These are phyloP conservation scores for Ceriops zippeliana DNA, from an alignment of 345 rosid genomes.

Conservation along the genomic window DNA sequence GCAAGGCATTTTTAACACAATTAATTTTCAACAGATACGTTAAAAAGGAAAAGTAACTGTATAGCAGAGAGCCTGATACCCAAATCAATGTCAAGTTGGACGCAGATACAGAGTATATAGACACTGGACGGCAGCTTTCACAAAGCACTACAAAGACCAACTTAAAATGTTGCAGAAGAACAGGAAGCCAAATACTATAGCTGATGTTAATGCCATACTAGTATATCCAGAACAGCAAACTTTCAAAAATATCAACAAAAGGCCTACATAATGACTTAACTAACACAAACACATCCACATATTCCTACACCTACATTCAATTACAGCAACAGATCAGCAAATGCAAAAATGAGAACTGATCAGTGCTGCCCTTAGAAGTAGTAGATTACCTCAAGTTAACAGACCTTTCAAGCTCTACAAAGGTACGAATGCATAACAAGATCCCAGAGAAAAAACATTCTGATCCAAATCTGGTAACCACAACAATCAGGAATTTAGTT, in stretches of 20 bases:
- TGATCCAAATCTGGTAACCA: neutral
- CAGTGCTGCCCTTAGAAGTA: neutral
- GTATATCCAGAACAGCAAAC: no score
- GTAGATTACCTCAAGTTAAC: neutral
- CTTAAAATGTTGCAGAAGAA: neutral
- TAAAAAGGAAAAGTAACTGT: neutral
- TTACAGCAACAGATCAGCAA: no score
- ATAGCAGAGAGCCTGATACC: neutral
- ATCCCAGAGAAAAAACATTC: neutral
- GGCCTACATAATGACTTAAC: neutral
- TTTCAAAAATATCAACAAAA: no score
- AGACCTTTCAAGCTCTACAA: neutral
- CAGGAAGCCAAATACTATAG: conserved; percentile 6
- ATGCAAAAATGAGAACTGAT: no score
- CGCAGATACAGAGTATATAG: no score
- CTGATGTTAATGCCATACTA: neutral
- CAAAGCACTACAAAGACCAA: neutral
- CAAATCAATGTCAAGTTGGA: neutral
- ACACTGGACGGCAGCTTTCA: no score
- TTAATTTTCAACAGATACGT: conserved; percentile 1
- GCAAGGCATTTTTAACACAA: conserved; percentile 25
- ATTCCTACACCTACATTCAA: neutral
- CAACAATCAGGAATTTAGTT: neutral
- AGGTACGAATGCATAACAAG: neutral
- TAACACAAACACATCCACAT: neutral